phyloP scores from a whole-genome alignment of 352 stramenopile species.

The Bremia lactucae region DNA sequence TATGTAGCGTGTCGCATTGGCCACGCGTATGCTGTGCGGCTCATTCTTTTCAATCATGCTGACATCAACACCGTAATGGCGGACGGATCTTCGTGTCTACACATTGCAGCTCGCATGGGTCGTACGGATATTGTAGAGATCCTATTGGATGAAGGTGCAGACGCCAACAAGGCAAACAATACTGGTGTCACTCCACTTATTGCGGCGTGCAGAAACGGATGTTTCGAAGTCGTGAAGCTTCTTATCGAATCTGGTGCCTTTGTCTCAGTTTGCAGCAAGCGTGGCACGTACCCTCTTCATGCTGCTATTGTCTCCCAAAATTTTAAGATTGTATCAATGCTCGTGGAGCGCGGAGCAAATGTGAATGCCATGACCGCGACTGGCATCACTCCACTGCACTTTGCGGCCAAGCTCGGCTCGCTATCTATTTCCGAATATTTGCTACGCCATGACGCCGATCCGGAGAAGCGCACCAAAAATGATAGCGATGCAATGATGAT shows the following conservation, averaged over 20 bases:
- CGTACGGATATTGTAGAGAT: slow-evolving; percentile 47
- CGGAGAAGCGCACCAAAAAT: slow-evolving; percentile 59
- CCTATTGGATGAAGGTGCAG: slow-evolving; percentile 53
- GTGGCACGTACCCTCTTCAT: slow-evolving; percentile 53
- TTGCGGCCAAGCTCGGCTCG: slow-evolving; percentile 55
- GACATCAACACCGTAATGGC: slow-evolving; percentile 46
- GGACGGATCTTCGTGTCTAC: slow-evolving; percentile 57
- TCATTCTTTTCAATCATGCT: slow-evolving; percentile 68
- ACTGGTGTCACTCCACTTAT: slow-evolving; percentile 64
- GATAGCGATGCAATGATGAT: slow-evolving; percentile 73
- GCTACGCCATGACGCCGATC: slow-evolving; percentile 52
- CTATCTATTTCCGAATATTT: slow-evolving; percentile 52
- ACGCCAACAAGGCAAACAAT: slow-evolving; percentile 49
- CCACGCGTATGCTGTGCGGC: slow-evolving; percentile 59
- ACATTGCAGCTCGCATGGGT: slow-evolving; percentile 65
- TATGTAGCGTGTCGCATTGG: slow-evolving; percentile 65
- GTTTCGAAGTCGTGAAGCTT: slow-evolving; percentile 37
- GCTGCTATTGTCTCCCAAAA: slow-evolving; percentile 58
- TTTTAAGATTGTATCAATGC: slow-evolving; percentile 51
- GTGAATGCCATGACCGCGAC: slow-evolving; percentile 58
- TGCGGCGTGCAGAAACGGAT: slow-evolving; percentile 54
- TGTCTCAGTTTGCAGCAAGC: slow-evolving; percentile 32
- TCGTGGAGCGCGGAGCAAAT: slow-evolving; percentile 49
- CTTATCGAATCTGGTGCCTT: slow-evolving; percentile 40
- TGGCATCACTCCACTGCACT: slow-evolving; percentile 71